Percentiles rank a stretch among this genome's conserved stretches.
phyloP scores from a whole-genome alignment of 73 alveolate genomes.

The Breviolum minutum region DNA sequence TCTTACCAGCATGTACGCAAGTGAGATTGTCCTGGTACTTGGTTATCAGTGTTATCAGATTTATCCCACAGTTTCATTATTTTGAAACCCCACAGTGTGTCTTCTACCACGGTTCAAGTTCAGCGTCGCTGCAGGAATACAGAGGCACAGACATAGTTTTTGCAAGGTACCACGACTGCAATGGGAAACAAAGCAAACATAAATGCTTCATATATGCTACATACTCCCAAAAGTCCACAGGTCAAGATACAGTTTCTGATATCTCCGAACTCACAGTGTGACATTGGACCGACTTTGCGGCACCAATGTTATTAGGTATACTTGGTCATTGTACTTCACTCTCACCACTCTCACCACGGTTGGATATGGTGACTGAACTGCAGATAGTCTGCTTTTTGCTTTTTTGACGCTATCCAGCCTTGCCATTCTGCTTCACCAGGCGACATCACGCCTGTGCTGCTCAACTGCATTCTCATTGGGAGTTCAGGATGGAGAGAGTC shows the following conservation, averaged over 20 bases:
- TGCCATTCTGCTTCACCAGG: background rate
- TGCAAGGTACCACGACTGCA: background rate
- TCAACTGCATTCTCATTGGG: background rate
- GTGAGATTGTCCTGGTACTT: too few species aligned
- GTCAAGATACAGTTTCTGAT: background rate
- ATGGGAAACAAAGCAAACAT: background rate
- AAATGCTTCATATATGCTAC: background rate
- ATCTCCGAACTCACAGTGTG: too few species aligned
- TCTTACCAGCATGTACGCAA: too few species aligned
- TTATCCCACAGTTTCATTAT: background rate
- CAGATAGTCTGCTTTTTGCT: background rate
- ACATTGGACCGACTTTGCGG: background rate
- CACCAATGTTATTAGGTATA: slow-evolving; percentile 27
- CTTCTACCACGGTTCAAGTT: background rate
- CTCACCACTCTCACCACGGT: slow-evolving; percentile 83
- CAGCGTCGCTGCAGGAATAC: background rate
- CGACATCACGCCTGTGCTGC: slow-evolving; percentile 52
- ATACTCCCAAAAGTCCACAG: too few species aligned
- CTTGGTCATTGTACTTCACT: slow-evolving; percentile 88
- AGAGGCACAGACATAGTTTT: background rate
- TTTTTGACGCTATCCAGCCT: background rate
- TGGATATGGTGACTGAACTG: slow-evolving; percentile 50
- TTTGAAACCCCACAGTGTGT: background rate
- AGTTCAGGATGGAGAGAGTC: background rate
- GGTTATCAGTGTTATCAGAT: too few species aligned